phyloP scores from a whole-genome alignment of 176 grass and related monocot genomes.

The Raddia distichophylla region DNA sequence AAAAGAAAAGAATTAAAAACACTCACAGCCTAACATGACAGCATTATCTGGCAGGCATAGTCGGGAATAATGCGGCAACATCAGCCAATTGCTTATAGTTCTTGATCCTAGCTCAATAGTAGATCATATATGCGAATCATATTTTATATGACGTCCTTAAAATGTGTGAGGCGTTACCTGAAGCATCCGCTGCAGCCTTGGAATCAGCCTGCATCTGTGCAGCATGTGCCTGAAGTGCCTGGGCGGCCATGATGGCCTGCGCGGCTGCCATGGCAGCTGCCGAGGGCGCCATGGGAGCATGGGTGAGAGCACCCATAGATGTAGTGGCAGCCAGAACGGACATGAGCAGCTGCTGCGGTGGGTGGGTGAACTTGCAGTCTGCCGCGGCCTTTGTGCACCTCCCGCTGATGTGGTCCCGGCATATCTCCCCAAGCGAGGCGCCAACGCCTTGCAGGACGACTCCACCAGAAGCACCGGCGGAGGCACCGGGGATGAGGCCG shows the following conservation, averaged over 20 bases:
- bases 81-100: background rate
- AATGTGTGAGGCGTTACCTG: slow-evolving; percentile 40
- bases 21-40: background rate
- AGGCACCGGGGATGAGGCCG: slow-evolving; percentile 53
- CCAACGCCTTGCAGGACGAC: slow-evolving; percentile 81
- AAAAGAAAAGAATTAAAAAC: background rate
- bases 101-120: background rate
- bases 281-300: slow-evolving; percentile 75
- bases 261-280: slow-evolving; percentile 95
- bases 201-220: slow-evolving; percentile 64
- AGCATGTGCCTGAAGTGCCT: slow-evolving; percentile 85
- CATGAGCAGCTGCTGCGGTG: slow-evolving; percentile 83
- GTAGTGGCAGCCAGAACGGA: slow-evolving; percentile 63
- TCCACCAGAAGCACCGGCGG: slow-evolving; percentile 58
- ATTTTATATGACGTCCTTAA: background rate
- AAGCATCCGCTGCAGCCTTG: slow-evolving; percentile 47
- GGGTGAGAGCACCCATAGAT: slow-evolving; percentile 62
- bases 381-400: slow-evolving; percentile 57
- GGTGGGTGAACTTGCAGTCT: slow-evolving; percentile 76
- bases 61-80: background rate
- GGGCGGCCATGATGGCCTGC: slow-evolving; percentile 94
- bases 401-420: slow-evolving; percentile 74
- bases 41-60: background rate
- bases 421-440: slow-evolving; percentile 83
- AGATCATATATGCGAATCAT: background rate